phyloP scores from a whole-genome alignment of 805 yeast genomes.

The Lipomyces spencermartinsiae region DNA sequence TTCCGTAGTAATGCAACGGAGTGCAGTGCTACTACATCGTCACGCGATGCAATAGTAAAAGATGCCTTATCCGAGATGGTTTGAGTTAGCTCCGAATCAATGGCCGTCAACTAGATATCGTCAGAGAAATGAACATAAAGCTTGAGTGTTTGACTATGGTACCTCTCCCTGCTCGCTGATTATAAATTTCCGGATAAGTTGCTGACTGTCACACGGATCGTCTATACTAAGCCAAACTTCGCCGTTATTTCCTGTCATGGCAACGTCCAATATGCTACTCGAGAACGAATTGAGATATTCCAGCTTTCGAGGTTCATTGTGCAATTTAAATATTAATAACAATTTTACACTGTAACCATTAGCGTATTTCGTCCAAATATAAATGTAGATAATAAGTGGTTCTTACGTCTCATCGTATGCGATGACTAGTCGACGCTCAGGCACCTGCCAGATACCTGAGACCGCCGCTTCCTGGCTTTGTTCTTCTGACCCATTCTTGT shows the following conservation, averaged over 20 bases:
- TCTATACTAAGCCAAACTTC: constrained; percentile 38
- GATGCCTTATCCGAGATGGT: constrained; percentile 40
- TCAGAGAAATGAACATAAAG: constrained; percentile 38
- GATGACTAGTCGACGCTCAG: constrained; percentile 46
- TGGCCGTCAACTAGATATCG: constrained; percentile 38
- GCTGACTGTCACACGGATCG: constrained; percentile 41
- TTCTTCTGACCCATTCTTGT: constrained; percentile 57
- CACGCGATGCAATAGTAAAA: constrained; percentile 45
- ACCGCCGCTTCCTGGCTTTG: constrained; percentile 49
- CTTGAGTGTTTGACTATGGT: constrained; percentile 41
- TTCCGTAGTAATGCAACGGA: constrained; percentile 59
- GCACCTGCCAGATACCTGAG: constrained; percentile 37
- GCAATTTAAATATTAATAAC: constrained; percentile 19
- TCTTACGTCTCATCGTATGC: constrained; percentile 56
- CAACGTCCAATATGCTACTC: constrained; percentile 41
- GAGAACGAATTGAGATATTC: constrained; percentile 42
- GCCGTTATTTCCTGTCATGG: constrained; percentile 42
- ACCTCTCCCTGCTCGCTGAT: constrained; percentile 40
- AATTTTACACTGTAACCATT: constrained; percentile 11
- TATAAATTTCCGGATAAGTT: constrained; percentile 41
- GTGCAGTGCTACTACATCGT: constrained; percentile 58
- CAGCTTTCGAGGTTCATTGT: constrained; percentile 43
- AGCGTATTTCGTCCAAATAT: neutral
- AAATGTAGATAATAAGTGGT: constrained; percentile 38
- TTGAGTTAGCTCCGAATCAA: constrained; percentile 39